Evolutionary conservation across 2,329 filamentous ascomycete genomes (phyloP).

Genomic region (Graphilbum fragrans): DNA sequence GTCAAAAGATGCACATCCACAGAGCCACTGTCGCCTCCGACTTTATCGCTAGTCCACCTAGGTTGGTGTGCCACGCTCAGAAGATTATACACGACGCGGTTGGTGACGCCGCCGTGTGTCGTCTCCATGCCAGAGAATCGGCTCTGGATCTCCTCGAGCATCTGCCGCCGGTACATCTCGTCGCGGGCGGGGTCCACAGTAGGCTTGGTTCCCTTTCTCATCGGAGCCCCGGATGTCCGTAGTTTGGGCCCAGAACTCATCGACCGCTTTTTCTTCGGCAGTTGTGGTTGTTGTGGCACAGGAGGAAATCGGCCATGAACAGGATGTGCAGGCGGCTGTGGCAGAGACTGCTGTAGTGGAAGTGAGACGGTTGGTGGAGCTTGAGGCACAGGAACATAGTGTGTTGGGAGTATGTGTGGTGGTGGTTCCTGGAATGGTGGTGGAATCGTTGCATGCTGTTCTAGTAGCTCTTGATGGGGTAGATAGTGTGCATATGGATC

Average conservation of each 20-base stretch:
- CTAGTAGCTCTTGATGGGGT: no score
- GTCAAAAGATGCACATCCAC: slow-evolving; percentile 10
- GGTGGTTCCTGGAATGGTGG: no score
- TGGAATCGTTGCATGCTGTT: no score
- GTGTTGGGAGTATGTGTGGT: no score
- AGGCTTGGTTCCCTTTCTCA: slow-evolving; percentile 3
- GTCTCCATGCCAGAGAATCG: background rate
- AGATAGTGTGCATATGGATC: no score
- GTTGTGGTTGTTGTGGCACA: no score
- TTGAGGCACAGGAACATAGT: no score
- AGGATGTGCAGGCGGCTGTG: no score
- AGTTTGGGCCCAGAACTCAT: background rate
- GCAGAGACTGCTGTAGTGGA: no score
- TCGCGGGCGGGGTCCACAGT: slow-evolving; percentile 6
- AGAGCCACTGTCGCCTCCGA: slow-evolving; percentile 2
- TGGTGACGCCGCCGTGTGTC: slow-evolving; percentile 10
- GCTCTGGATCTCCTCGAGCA: slow-evolving; percentile 7
- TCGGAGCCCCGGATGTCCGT: background rate
- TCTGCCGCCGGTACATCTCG: slow-evolving; percentile 4
- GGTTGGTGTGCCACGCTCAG: slow-evolving; percentile 5
- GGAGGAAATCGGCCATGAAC: no score
- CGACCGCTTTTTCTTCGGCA: background rate
- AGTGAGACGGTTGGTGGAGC: no score
- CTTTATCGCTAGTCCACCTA: background rate
- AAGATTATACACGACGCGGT: slow-evolving; percentile 8